Evolutionary conservation across 306 rosid genomes (phyloP).

Genomic region (Prunus mume): DNA sequence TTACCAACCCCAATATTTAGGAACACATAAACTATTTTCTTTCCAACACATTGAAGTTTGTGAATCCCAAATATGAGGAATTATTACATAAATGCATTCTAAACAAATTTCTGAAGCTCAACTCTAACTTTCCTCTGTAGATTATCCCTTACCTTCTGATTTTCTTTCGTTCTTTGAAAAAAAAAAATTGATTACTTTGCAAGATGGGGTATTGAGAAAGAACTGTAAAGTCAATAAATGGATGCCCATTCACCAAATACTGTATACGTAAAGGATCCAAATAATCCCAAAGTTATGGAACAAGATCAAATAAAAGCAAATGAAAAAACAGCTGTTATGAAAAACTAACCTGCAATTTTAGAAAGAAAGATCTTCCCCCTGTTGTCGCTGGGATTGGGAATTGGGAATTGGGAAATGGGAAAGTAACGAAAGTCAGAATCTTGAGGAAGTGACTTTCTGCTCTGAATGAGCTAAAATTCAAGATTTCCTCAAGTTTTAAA

Average conservation of each 20-base stretch:
- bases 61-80: not conserved
- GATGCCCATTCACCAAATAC: not conserved
- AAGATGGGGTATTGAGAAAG: not conserved
- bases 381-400: not conserved
- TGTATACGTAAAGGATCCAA: not conserved
- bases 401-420: slow-evolving; percentile 1
- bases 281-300: slow-evolving; percentile 3
- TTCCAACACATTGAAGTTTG: not conserved
- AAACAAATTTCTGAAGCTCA: slow-evolving; percentile 1
- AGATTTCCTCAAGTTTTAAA: not conserved
- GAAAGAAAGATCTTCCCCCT: not conserved
- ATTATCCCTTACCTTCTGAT: not conserved
- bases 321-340: not conserved
- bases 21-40: not conserved
- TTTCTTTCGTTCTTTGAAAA: not conserved
- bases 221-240: not conserved
- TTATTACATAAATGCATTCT: not conserved
- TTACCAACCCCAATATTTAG: not conserved
- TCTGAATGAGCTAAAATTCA: not conserved
- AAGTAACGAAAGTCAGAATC: not conserved
- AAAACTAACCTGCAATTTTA: slow-evolving; percentile 1
- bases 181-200: not conserved
- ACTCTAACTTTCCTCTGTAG: not conserved
- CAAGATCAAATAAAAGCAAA: not conserved
- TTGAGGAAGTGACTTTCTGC: not conserved